Evolutionary conservation across 306 rosid genomes (phyloP).

Genomic region (Vachellia pachyceras): DNA sequence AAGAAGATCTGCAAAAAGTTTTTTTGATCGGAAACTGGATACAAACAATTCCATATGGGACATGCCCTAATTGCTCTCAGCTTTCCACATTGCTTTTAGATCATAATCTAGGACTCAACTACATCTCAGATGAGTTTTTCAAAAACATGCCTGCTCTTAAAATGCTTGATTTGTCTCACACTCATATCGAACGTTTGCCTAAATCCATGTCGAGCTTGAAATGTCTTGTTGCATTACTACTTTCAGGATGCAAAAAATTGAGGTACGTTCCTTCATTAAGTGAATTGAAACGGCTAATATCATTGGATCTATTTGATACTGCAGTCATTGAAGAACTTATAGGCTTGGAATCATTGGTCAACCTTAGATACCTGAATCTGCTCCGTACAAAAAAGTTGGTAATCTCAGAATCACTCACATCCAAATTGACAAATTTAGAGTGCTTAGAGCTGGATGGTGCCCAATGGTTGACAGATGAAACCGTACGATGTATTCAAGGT

Average conservation of each 20-base stretch:
- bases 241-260: not conserved
- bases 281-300: not conserved
- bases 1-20: not conserved
- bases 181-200: not conserved
- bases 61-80: not conserved
- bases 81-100: not conserved
- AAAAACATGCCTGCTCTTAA: not conserved
- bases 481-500: not conserved
- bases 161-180: not conserved
- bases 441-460: not conserved
- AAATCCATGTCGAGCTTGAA: not conserved
- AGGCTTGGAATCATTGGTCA: not conserved
- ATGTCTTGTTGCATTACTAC: not conserved
- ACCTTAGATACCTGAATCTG: not conserved
- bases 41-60: not conserved
- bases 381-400: fast-evolving
- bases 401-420: not conserved
- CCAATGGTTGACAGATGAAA: not conserved
- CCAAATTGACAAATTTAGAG: not conserved
- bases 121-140: not conserved
- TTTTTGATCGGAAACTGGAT: not conserved
- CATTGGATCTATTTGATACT: not conserved
- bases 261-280: not conserved
- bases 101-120: not conserved
- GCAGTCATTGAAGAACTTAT: not conserved